Conservation (phyloP, 2,329 filamentous ascomycete genomes). For the Talaromyces sp. region DNA sequence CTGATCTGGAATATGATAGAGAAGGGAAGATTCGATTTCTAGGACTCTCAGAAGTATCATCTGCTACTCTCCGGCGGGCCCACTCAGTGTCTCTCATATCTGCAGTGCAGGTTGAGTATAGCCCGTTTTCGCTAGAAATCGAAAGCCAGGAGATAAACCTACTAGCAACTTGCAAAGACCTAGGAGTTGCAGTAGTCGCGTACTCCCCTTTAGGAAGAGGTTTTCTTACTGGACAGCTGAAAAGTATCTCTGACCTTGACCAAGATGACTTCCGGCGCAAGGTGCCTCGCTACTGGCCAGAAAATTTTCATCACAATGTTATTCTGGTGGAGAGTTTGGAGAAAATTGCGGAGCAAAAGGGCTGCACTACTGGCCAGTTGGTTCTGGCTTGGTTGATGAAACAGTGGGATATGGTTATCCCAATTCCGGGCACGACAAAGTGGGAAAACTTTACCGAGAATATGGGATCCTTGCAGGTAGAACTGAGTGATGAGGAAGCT, state of each 20-base stretch:
- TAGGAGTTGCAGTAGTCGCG: slow-evolving; percentile 53
- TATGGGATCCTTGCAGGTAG: background rate
- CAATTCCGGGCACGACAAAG: background rate
- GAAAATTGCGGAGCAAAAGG: background rate
- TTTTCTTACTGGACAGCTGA: slow-evolving; percentile 49
- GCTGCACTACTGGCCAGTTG: background rate
- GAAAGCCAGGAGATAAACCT: background rate
- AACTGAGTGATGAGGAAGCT: background rate
- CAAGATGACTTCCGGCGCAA: slow-evolving; percentile 42
- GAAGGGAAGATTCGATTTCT: slow-evolving; percentile 45
- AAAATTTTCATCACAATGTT: slow-evolving; percentile 44
- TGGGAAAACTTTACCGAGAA: background rate
- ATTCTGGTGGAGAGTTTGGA: slow-evolving; percentile 27
- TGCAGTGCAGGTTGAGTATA: slow-evolving; percentile 53
- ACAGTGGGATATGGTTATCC: background rate
- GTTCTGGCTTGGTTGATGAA: background rate
- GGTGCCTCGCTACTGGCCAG: slow-evolving; percentile 48
- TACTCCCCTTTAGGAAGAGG: slow-evolving; percentile 58
- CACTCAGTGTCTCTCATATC: slow-evolving; percentile 46
- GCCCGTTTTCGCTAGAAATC: slow-evolving; percentile 35
- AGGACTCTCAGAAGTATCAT: slow-evolving; percentile 51
- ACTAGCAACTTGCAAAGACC: slow-evolving; percentile 11
- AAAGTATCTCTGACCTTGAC: slow-evolving; percentile 42
- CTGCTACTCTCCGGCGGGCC: slow-evolving; percentile 49
- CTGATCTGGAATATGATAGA: background rate